phyloP scores from a whole-genome alignment of 768 basidiomycete genomes.

The Pleurotus pulmonarius region DNA sequence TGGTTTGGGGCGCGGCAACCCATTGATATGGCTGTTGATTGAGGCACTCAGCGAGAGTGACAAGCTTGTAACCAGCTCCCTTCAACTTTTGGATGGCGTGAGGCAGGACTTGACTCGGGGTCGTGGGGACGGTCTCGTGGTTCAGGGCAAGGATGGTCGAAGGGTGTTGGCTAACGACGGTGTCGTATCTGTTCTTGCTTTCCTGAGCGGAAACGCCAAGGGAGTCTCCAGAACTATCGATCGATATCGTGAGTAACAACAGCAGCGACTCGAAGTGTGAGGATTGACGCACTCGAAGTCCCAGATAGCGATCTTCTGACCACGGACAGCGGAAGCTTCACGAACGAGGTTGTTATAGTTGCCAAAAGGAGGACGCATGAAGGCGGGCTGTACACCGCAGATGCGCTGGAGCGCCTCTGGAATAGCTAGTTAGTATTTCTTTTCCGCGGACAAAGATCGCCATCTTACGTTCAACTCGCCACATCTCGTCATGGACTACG shows the following conservation, averaged over 20 bases:
- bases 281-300: constrained; percentile 22
- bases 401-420: constrained; percentile 41
- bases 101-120: constrained; percentile 28
- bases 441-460: not conserved
- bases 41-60: constrained; percentile 41
- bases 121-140: constrained; percentile 29
- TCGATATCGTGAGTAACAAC: not conserved
- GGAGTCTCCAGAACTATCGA: constrained; percentile 34
- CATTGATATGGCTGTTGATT: constrained; percentile 32
- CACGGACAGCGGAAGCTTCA: constrained; percentile 26
- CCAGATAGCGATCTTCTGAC: constrained; percentile 31
- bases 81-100: constrained; percentile 34
- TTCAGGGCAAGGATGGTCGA: constrained; percentile 33
- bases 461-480: constrained; percentile 15
- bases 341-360: constrained; percentile 45
- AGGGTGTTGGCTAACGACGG: constrained; percentile 24
- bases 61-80: constrained; percentile 36
- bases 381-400: constrained; percentile 37
- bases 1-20: constrained; percentile 21
- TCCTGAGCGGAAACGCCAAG: constrained; percentile 21
- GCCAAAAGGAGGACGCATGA: constrained; percentile 48
- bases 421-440: no score
- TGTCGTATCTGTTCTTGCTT: constrained; percentile 26
- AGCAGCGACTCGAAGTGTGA: not conserved
- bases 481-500: constrained; percentile 22